Evolutionary conservation across 371 early-diverging fungal species (phyloP), one percentile per base, ranked within the genome.

Genomic region (Apophysomyces trapeziformis): DNA sequence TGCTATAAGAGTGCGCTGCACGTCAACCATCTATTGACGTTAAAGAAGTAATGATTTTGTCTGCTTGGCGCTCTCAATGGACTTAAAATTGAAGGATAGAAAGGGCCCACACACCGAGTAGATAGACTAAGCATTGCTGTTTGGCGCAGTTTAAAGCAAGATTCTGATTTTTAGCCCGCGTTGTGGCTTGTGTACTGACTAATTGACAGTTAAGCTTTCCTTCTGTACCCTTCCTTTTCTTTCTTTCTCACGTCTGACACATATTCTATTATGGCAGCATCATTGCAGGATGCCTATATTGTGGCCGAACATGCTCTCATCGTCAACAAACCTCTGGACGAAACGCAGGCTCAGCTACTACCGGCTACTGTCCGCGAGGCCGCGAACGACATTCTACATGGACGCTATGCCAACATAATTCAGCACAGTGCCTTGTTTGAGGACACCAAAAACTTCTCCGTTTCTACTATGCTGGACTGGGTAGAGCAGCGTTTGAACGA

Each of bases 361-460:
- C 50, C 69, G 8, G 45, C 58, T 4, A n/a, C 18, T 12, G 38
- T 68, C n/a, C 37, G 47, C 8, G 45, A 62, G 1, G 21, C 57
- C 13, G 46, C 64, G 8, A 50, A 64, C 12, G 74, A 74, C 46
- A 69, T 78, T 56, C 54, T 74, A 37, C 44, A 70, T 12, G 81
- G 81, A 13, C 68, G 61, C 13, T 80, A 80, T 63, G 69, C 74
- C 26, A 58, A 69, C 7, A 71, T 74, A 4, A 63, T 80, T 18
- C 68, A 72, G 58, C 57, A 57, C 44, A 75, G 77, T 58, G 45
- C 63, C 8, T 32, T 78, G 6, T 75, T 76, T 58, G 44, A 68
- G 26, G 56, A 61, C 13, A 37, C 67, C 35, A 64, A 14, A 58
- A 54, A 9, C 32, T 60, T n/a, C 43, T 69, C 18, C 74, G 72